phyloP scores from a whole-genome alignment of 2,329 filamentous ascomycete species.

The Aspergillus puulaauensis region DNA sequence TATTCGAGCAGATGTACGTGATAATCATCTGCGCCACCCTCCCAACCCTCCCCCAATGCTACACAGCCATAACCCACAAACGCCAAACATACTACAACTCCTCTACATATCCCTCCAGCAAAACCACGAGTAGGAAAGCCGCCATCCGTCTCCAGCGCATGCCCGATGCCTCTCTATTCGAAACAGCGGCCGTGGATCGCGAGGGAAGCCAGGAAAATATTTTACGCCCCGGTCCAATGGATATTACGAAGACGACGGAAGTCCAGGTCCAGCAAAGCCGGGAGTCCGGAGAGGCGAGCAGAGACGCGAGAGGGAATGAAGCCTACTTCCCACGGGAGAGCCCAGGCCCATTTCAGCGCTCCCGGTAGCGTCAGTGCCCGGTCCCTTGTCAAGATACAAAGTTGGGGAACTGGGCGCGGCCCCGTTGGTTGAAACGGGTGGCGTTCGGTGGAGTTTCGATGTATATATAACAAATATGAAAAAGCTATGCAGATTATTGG shows the following conservation, averaged over 20 bases:
- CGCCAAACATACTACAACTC: neutral
- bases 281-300: neutral
- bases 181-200: neutral
- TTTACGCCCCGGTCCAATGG: neutral
- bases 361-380: no score
- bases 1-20: constrained; percentile 6
- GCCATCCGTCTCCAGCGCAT: constrained; percentile 1
- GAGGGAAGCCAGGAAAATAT: constrained; percentile 6
- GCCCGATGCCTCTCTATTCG: constrained; percentile 9
- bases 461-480: no score
- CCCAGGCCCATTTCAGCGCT: neutral
- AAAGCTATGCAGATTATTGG: no score
- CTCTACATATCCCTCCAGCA: neutral
- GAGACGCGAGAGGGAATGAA: neutral
- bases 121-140: neutral
- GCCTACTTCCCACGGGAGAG: constrained; percentile 2
- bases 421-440: no score
- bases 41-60: constrained; percentile 11
- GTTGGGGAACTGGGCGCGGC: no score
- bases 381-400: no score
- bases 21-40: constrained; percentile 15
- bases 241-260: constrained; percentile 8
- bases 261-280: neutral
- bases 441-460: no score
- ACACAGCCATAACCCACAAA: neutral